Conservation (phyloP, 2,329 filamentous ascomycete species). For the Diplodia mutila region DNA sequence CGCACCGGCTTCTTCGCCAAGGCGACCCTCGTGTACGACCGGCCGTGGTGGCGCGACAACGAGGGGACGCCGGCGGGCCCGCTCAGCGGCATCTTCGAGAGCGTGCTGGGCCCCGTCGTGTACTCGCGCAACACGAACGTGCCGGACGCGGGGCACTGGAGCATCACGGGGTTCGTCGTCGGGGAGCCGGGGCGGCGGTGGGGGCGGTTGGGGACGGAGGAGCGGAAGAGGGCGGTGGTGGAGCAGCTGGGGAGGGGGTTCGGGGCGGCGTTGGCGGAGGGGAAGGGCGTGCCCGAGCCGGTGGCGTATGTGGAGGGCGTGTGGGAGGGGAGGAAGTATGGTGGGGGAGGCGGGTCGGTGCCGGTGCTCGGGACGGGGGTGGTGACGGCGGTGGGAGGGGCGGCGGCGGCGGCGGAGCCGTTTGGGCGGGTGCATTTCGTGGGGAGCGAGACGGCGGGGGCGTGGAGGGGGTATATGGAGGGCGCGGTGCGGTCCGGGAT, state of each 20-base stretch:
- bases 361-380: conserved; percentile 20
- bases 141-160: conserved; percentile 32
- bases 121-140: conserved; percentile 34
- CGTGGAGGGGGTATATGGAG: conserved; percentile 65
- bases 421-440: conserved; percentile 55
- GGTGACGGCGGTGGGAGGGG: conserved; percentile 28
- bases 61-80: conserved; percentile 28
- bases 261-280: background rate
- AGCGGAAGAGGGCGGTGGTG: conserved; percentile 34
- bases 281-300: background rate
- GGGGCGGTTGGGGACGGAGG: conserved; percentile 33
- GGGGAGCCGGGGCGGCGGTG: conserved; percentile 45
- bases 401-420: conserved; percentile 24
- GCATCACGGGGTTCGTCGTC: conserved; percentile 50
- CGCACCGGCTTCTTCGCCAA: conserved; percentile 55
- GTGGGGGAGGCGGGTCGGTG: background rate
- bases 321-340: conserved; percentile 35
- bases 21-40: conserved; percentile 52
- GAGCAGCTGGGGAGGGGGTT: background rate
- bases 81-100: conserved; percentile 42
- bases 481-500: conserved; percentile 58
- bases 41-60: conserved; percentile 52
- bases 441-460: conserved; percentile 57
- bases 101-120: conserved; percentile 28
- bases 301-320: conserved; percentile 34